Evolutionary conservation across 169 alveolate species (phyloP).

Genomic region (Cryptosporidium ubiquitum): DNA sequence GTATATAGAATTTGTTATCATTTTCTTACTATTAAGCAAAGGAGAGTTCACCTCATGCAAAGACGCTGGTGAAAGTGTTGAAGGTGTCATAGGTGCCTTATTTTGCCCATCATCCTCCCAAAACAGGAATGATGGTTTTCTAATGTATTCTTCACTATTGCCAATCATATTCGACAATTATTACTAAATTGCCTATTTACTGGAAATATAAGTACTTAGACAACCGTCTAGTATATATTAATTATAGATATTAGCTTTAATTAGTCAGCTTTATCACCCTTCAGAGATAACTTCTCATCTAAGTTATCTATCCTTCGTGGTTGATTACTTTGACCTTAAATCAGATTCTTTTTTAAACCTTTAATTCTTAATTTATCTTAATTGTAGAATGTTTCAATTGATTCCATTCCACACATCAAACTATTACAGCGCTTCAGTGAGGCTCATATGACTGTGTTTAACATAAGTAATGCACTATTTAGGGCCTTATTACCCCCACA

Average conservation of each 20-base stretch:
- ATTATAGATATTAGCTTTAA: conserved; percentile 32
- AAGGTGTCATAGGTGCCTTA: conserved; percentile 60
- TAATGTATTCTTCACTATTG: conserved; percentile 15
- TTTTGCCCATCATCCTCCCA: conserved; percentile 70
- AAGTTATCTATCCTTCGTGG: not conserved
- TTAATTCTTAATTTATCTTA: not conserved
- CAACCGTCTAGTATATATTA: not conserved
- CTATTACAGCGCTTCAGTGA: conserved; percentile 44
- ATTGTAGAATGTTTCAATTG: not conserved
- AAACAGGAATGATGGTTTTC: conserved; percentile 49
- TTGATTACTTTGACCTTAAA: not conserved
- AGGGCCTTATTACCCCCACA: conserved; percentile 57
- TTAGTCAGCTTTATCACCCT: conserved; percentile 23
- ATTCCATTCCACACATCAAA: conserved; percentile 50
- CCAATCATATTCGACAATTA: conserved; percentile 8
- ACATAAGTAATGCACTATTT: conserved; percentile 37
- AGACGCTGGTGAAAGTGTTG: conserved; percentile 70
- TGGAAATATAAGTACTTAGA: not conserved
- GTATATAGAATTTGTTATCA: not conserved
- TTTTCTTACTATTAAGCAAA: not conserved
- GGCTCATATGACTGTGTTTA: conserved; percentile 66
- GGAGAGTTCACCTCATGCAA: conserved; percentile 58
- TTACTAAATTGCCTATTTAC: not conserved
- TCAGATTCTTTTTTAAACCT: not conserved
- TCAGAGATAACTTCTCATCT: conserved; percentile 13